Evolutionary conservation across 2,329 filamentous ascomycete species (phyloP).

Genomic region (Hypoxylon sp.): DNA sequence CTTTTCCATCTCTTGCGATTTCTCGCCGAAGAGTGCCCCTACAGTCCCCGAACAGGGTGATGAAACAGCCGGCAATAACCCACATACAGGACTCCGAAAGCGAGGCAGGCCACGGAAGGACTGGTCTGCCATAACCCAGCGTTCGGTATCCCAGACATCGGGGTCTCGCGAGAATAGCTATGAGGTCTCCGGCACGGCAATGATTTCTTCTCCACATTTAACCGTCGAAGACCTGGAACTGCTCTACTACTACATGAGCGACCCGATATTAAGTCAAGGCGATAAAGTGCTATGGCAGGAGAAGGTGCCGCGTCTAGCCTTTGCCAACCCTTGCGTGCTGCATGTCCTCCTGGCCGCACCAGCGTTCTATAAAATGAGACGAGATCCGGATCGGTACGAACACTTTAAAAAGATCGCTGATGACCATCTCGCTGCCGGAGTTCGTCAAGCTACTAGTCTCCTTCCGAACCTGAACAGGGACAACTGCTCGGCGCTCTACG

Average conservation of each 20-base stretch:
- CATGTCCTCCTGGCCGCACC: conserved; percentile 37
- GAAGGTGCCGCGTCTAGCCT: conserved; percentile 38
- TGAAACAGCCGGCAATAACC: background rate
- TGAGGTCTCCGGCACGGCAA: too few relatives aligned
- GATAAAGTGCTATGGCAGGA: conserved; percentile 34
- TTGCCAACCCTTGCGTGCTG: conserved; percentile 38
- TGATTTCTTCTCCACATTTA: background rate
- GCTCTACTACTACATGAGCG: conserved; percentile 39
- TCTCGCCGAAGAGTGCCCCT: background rate
- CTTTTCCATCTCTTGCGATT: conserved; percentile 1
- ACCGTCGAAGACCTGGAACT: conserved; percentile 41
- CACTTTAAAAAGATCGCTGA: conserved; percentile 35
- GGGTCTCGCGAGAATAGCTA: background rate
- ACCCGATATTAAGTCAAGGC: conserved; percentile 31
- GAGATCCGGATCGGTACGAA: conserved; percentile 1
- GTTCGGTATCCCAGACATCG: background rate
- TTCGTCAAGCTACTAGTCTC: conserved; percentile 34
- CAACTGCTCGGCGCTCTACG: conserved; percentile 38
- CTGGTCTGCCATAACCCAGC: conserved; percentile 2
- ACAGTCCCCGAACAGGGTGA: too few relatives aligned
- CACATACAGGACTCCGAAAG: background rate
- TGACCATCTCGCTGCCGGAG: conserved; percentile 29
- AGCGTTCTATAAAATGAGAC: conserved; percentile 2
- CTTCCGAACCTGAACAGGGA: conserved; percentile 30
- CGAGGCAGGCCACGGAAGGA: conserved; percentile 16